Conservation (phyloP, 345 rosid genomes). For the Alliaria petiolata region DNA sequence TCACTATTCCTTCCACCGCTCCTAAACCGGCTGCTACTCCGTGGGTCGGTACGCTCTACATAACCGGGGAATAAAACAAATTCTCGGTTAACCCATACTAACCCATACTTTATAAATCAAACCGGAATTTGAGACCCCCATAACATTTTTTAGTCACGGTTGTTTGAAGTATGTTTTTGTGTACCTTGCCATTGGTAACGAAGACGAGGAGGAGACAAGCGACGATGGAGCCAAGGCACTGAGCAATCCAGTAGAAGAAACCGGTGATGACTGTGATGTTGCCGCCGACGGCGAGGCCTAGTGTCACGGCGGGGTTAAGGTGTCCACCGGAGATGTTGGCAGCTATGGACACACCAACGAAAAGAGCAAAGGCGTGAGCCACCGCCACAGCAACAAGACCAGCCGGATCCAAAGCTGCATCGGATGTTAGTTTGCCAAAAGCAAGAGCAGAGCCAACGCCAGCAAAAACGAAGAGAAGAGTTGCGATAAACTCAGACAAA, state of each 20-base stretch:
- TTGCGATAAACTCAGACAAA: conserved; percentile 83
- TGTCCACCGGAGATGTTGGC: conserved; percentile 95
- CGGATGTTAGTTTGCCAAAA: conserved; percentile 68
- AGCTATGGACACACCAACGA: conserved; percentile 73
- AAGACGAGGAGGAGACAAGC: conserved; percentile 82
- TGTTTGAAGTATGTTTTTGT: not conserved
- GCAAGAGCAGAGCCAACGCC: conserved; percentile 93
- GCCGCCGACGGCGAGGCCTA: conserved; percentile 80
- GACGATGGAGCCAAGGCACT: conserved; percentile 68
- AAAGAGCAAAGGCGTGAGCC: conserved; percentile 78
- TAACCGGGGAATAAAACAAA: not conserved
- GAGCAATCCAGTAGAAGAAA: conserved; percentile 85
- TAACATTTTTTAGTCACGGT: conserved; percentile 14
- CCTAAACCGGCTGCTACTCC: conserved; percentile 65
- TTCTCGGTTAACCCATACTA: not conserved
- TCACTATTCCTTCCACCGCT: conserved; percentile 51
- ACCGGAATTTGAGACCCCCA: not conserved
- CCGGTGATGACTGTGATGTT: conserved; percentile 73
- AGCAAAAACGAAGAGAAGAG: conserved; percentile 84
- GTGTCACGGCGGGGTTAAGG: conserved; percentile 83
- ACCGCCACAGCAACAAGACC: conserved; percentile 81
- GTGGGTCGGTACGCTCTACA: conserved; percentile 74
- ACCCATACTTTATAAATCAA: not conserved
- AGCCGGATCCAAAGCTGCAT: conserved; percentile 67
- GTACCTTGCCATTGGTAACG: conserved; percentile 57